Base-by-base conservation (phyloP, 495 filamentous ascomycete genomes). In the Pyrenula massariospora region DNA sequence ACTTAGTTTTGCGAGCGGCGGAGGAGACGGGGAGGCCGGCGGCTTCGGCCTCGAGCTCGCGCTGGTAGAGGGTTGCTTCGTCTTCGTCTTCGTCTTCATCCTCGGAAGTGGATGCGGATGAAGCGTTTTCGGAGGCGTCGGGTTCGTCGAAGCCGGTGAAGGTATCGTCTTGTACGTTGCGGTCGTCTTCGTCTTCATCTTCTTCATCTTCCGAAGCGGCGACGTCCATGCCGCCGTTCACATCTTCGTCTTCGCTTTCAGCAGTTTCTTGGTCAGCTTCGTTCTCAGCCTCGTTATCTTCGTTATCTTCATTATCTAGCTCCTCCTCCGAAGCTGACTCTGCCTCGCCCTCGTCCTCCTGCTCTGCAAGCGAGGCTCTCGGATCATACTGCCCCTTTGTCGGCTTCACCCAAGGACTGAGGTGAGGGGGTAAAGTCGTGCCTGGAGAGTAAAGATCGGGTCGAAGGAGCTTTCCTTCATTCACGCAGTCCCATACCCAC, bases 401-500 rank as follows among this genome's bases (percentile, higher is more conserved):
- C 53, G 83, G 74, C 77, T 95, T 92, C 50, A 97, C 91, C 82
- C 94, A 98, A 25, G 93, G 93, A 66, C 91, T 96, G 57, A 98
- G 69, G 77, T 98, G 93, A 2, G 93, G 91, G 15, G 93, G 93
- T 25, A 98, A 76, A 57, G 85, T 82, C 12, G 90, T 86, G 20
- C 93, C 94, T 2, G 94, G 91, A 2, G 83, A 88, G 60, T 98
- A 98, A 1, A 93, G 74, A 66, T 95, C 89, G 12, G 91, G 84
- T 42, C 87, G 78, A 59, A 96, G 85, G 42, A 98, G 72, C 68
- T 88, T 88, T 48, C 88, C 88, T 23, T 87, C 84, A 69, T 98
- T 98, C 61, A 96, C 72, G 65, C 87, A 89, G 60, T 98, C 93
- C 93, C 93, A 98, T 12, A 98, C 81, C 90, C 95, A 98, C 66